A percentile compares a stretch with the other conserved stretches of the same genome.
Evolutionary conservation across 2,329 filamentous ascomycete species (phyloP).

Genomic region (Monosporascus sp.): DNA sequence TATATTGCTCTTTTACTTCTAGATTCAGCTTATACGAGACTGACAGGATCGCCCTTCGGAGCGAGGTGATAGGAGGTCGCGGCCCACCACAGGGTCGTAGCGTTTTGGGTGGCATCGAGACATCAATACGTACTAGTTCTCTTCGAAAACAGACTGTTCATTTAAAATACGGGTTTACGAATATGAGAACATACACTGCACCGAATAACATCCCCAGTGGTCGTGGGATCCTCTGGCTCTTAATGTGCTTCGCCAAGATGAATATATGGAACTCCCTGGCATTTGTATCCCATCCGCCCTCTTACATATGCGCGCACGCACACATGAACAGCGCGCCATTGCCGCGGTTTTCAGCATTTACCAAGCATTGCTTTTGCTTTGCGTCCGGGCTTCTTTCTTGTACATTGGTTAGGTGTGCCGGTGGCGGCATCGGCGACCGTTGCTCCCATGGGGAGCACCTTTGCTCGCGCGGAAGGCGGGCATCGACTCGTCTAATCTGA

Average conservation of each 20-base stretch:
- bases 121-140: no score
- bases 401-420: not conserved
- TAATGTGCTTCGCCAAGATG: not conserved
- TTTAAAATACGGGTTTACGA: not conserved
- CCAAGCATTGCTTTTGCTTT: not conserved
- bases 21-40: no score
- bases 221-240: not conserved
- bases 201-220: not conserved
- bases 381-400: not conserved
- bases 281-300: not conserved
- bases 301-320: not conserved
- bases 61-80: no score
- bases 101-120: no score
- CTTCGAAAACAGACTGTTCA: no score
- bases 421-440: no score
- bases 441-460: no score
- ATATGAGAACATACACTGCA: not conserved
- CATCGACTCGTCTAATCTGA: no score
- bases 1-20: no score
- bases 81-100: no score
- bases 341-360: not conserved
- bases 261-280: not conserved
- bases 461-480: no score
- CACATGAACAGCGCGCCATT: not conserved
- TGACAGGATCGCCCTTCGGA: no score